A percentile compares a stretch with the other conserved stretches of the same genome.
These are phyloP conservation scores for Dioscorea zingiberensis DNA, from an alignment of 106 monocot genomes.

Conservation along the genomic window DNA sequence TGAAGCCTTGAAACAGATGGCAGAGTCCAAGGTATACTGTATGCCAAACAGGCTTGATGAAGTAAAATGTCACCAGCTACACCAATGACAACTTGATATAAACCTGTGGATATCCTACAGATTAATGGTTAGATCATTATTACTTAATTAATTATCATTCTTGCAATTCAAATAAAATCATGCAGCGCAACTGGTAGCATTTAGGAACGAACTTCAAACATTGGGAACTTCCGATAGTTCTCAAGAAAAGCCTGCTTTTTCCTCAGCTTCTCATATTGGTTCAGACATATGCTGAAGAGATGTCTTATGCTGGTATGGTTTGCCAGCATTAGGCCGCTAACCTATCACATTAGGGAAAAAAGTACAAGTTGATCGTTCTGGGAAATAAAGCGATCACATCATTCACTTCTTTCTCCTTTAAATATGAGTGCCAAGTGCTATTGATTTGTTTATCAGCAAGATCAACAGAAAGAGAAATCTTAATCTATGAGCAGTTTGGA, in stretches of 20 bases:
- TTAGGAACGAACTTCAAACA: conserved; percentile 73
- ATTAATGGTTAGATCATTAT: not conserved
- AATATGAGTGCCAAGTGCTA: no score
- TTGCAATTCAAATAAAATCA: not conserved
- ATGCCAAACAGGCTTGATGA: not conserved
- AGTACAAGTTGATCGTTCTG: not conserved
- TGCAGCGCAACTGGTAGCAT: not conserved
- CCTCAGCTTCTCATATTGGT: conserved; percentile 88
- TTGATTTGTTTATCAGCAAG: not conserved
- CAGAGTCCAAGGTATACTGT: no score
- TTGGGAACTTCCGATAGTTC: conserved; percentile 93
- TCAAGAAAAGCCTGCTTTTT: conserved; percentile 95
- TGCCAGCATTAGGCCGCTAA: conserved; percentile 97
- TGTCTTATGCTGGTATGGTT: conserved; percentile 99
- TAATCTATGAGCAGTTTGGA: conserved; percentile 97
- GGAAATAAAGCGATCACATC: not conserved
- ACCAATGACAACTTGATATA: not conserved
- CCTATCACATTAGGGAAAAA: conserved; percentile 23
- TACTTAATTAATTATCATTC: not conserved
- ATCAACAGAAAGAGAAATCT: conserved; percentile 1
- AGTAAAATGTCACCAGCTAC: not conserved
- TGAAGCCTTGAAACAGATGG: no score
- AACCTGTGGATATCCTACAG: not conserved
- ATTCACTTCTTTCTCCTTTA: not conserved
- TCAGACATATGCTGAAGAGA: conserved; percentile 86